These are phyloP conservation scores for Venturia nashicola DNA, from an alignment of 2,329 filamentous ascomycete genomes.

Conservation along the genomic window DNA sequence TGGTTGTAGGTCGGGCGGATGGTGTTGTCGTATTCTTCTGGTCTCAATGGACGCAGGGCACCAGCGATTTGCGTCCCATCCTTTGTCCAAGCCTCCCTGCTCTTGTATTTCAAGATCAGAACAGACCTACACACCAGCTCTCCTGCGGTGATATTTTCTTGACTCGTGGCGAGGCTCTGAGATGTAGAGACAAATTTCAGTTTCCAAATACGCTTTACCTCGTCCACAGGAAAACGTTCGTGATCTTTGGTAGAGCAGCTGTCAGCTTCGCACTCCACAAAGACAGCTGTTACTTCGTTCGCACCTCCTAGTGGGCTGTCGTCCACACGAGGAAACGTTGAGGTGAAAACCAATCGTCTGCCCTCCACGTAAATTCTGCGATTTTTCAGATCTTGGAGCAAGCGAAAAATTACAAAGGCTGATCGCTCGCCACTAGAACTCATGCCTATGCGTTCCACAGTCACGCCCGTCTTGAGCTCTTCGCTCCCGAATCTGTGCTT, in stretches of 20 bases:
- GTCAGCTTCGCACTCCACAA: not conserved
- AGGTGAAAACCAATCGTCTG: not conserved
- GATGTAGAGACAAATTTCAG: no score
- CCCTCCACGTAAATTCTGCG: not conserved
- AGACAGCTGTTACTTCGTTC: not conserved
- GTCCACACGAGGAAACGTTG: not conserved
- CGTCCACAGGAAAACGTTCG: not conserved
- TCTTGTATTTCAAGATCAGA: no score
- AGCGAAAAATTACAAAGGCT: not conserved
- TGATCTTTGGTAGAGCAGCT: not conserved
- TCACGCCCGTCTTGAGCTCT: not conserved
- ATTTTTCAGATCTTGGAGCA: not conserved
- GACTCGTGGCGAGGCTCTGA: no score
- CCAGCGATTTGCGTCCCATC: no score
- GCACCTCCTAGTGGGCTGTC: not conserved
- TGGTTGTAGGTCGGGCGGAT: not conserved
- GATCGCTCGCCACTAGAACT: not conserved
- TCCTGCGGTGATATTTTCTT: no score
- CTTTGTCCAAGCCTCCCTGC: no score
- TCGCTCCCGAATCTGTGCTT: not conserved
- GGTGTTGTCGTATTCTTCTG: not conserved
- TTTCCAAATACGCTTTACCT: not conserved
- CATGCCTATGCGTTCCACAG: not conserved
- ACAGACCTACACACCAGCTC: not conserved
- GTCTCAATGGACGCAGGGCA: no score